These are phyloP conservation scores for Xerocomellus amylosporus DNA, from an alignment of 768 basidiomycete genomes.

Conservation along the genomic window DNA sequence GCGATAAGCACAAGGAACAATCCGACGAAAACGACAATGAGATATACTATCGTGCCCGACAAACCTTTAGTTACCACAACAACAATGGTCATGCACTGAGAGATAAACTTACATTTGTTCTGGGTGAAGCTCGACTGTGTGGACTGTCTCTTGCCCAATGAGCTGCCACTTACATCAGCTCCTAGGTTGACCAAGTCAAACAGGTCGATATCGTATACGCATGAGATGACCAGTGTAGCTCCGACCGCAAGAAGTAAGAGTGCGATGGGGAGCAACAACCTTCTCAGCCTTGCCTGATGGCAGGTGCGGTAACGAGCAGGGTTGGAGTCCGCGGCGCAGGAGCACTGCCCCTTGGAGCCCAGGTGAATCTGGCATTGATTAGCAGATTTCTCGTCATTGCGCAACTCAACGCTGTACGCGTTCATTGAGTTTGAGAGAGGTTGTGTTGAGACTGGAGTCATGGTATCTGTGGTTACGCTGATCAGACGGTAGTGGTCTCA, in stretches of 20 bases:
- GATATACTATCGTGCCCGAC: slow-evolving; percentile 43
- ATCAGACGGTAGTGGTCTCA: slow-evolving; percentile 6
- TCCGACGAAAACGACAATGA: slow-evolving; percentile 65
- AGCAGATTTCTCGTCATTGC: slow-evolving; percentile 13
- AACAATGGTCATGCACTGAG: neutral
- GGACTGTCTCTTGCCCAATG: slow-evolving; percentile 28
- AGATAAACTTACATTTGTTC: slow-evolving; percentile 39
- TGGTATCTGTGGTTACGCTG: slow-evolving; percentile 17
- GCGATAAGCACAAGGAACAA: slow-evolving; percentile 52
- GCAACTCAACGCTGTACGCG: slow-evolving; percentile 5
- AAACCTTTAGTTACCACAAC: neutral
- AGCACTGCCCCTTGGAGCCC: slow-evolving; percentile 16
- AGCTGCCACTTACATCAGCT: slow-evolving; percentile 30
- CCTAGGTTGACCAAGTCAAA: slow-evolving; percentile 22
- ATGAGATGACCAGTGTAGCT: slow-evolving; percentile 33
- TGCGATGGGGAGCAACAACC: slow-evolving; percentile 36
- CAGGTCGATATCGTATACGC: slow-evolving; percentile 26
- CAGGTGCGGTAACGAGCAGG: slow-evolving; percentile 30
- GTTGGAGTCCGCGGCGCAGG: slow-evolving; percentile 19
- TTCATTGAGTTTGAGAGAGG: slow-evolving; percentile 26
- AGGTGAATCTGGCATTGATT: slow-evolving; percentile 28
- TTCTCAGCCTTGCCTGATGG: slow-evolving; percentile 32
- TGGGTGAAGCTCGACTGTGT: slow-evolving; percentile 35
- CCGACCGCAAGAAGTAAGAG: slow-evolving; percentile 32
- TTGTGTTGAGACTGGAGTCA: slow-evolving; percentile 30